Base-by-base conservation (phyloP, 2,329 filamentous ascomycete species). In the Podosphaera leucotricha region DNA sequence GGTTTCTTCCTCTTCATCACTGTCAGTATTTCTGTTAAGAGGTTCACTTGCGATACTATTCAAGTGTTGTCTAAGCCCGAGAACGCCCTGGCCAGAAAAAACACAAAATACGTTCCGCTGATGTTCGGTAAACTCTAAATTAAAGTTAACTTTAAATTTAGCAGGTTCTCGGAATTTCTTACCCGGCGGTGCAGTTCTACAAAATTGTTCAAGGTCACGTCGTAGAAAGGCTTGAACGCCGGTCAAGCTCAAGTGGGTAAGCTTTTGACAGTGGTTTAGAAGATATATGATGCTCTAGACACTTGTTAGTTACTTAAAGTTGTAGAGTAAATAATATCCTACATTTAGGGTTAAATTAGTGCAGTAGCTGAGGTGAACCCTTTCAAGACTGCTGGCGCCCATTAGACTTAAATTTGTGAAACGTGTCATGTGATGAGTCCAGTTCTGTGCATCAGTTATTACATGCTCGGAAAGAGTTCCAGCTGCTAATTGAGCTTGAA, bases 101-200 rank as follows among this genome's bases (percentile, higher is more conserved):
- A 98, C 90, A 57, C 90, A 98, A 59, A 98, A 98, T 6, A 95
- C 84, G 43, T 87, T 79, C 49, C 90, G 76, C 60, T 98, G 90
- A 57, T 94, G 85, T 40, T 87, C 80, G 16, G 86, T 95, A 59
- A 98, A 98, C 61, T 95, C 90, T 76, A 45, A 6, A 28, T n/a
- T 5, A 8, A 20, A 21, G 47, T 43, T 43, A 46, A 26, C 20
- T 45, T 10, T 19, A 13, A n/a, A 15, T 18, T 6, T 10, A 19
- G 19, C 13, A 2, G n/a, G 2, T 38, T 6, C 18, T 11, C 16
- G 38, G 8, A n/a, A 3, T 16, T 16, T 48, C 65, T 51, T 65
- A 79, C 77, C 77, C 47, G 70, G 62, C 33, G 90, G 90, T 1
- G 90, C 84, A 53, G 81, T 77, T 48, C 90, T 76, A 57, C 90